These are phyloP conservation scores for Neurospora crassa DNA, from an alignment of 2,329 filamentous ascomycete genomes.

Conservation along the genomic window DNA sequence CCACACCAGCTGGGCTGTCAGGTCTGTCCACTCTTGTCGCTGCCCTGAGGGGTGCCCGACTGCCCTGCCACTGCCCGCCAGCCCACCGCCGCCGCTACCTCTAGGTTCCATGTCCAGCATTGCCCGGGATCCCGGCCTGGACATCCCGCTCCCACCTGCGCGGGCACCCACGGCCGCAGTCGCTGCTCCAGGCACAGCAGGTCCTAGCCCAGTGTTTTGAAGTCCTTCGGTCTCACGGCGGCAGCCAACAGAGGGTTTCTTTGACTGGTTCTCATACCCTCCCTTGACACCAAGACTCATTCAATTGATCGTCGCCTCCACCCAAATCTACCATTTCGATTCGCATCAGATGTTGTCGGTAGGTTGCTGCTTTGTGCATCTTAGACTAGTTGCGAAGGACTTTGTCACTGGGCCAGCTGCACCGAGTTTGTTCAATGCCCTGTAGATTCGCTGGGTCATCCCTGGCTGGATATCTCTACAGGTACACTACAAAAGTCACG, in stretches of 20 bases:
- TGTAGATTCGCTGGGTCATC: neutral
- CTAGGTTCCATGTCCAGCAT: too few species aligned
- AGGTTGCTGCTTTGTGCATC: neutral
- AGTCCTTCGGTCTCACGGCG: neutral
- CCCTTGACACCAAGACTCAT: neutral
- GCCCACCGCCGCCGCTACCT: too few species aligned
- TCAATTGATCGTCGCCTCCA: neutral
- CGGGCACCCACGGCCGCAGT: neutral
- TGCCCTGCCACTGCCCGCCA: conserved; percentile 4
- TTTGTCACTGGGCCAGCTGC: neutral
- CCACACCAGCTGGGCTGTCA: neutral
- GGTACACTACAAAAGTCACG: neutral
- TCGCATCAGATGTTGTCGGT: neutral
- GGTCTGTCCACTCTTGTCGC: neutral
- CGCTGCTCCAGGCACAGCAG: neutral
- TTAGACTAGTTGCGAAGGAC: neutral
- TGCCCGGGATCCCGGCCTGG: too few species aligned
- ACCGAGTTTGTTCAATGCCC: neutral
- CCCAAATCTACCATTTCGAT: neutral
- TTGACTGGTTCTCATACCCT: neutral
- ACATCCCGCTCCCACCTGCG: too few species aligned
- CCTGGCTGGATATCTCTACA: neutral
- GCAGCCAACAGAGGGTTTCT: neutral
- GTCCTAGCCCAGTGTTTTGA: neutral
- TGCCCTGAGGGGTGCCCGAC: neutral